Percentiles rank a stretch among this genome's conserved stretches.
phyloP scores from a whole-genome alignment of 805 yeast genomes.

The Saccharomycopsis vini region DNA sequence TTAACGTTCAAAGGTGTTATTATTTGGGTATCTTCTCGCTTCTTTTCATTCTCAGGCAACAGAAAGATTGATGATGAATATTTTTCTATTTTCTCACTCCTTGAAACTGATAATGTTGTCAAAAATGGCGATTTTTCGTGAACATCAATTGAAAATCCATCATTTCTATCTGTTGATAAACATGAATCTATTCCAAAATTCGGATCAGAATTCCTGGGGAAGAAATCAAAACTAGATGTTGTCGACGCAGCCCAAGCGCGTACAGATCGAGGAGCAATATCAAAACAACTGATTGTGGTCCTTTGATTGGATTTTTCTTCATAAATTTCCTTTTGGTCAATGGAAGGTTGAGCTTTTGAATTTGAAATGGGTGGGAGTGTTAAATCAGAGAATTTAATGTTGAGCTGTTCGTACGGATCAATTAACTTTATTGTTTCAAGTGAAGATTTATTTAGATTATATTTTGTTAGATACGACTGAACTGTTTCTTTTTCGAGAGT shows the following conservation, averaged over 20 bases:
- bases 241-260: slow-evolving; percentile 11
- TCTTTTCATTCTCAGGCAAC: no score
- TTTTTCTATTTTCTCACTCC: no score
- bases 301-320: background rate
- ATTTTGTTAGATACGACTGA: background rate
- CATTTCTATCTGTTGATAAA: no score
- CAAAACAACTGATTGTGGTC: slow-evolving; percentile 6
- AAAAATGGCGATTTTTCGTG: no score
- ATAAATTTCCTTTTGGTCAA: background rate
- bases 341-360: background rate
- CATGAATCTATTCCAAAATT: no score
- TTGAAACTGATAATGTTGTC: no score
- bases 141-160: no score
- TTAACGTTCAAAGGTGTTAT: no score
- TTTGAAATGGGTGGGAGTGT: background rate
- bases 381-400: background rate
- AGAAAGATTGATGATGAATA: no score
- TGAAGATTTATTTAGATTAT: background rate
- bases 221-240: no score
- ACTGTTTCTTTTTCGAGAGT: background rate
- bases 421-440: background rate
- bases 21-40: no score
- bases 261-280: slow-evolving; percentile 13
- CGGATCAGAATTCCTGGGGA: no score
- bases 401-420: background rate